Percentiles rank a stretch among this genome's conserved stretches.
These are phyloP conservation scores for Tephrocybe rancida DNA, from an alignment of 768 basidiomycete species.

Conservation along the genomic window DNA sequence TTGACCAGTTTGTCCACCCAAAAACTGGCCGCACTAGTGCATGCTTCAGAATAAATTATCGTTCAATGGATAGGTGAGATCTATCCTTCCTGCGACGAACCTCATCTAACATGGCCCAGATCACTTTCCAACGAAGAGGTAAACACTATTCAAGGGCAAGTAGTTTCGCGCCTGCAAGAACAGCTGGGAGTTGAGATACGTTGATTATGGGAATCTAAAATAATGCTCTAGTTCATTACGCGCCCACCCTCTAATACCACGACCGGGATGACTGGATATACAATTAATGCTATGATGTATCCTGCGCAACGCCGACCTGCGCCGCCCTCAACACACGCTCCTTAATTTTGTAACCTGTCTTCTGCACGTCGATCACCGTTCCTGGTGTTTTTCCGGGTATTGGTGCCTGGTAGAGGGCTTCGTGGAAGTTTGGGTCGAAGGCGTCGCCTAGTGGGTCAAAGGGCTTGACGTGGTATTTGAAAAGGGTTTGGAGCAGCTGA, in stretches of 20 bases:
- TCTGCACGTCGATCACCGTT: constrained; percentile 88
- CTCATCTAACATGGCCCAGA: constrained; percentile 37
- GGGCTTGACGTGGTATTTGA: constrained; percentile 88
- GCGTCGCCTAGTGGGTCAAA: constrained; percentile 91
- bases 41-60: constrained; percentile 91
- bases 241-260: constrained; percentile 21
- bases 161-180: constrained; percentile 55
- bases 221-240: constrained; percentile 22
- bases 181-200: constrained; percentile 87
- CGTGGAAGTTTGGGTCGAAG: constrained; percentile 95
- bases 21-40: constrained; percentile 79
- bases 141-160: constrained; percentile 72
- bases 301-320: constrained; percentile 94
- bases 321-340: constrained; percentile 91
- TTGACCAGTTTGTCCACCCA: constrained; percentile 90
- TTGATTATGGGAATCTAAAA: constrained; percentile 38
- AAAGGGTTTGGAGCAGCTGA: constrained; percentile 84
- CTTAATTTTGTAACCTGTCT: constrained; percentile 93
- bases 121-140: constrained; percentile 90
- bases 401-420: constrained; percentile 93
- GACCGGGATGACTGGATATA: constrained; percentile 7
- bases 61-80: constrained; percentile 91
- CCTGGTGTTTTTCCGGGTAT: constrained; percentile 90
- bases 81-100: not conserved
- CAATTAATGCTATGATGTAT: constrained; percentile 40